These are phyloP conservation scores for Cymbopogon citratus DNA, from an alignment of 176 grass and related monocot species.

Conservation along the genomic window DNA sequence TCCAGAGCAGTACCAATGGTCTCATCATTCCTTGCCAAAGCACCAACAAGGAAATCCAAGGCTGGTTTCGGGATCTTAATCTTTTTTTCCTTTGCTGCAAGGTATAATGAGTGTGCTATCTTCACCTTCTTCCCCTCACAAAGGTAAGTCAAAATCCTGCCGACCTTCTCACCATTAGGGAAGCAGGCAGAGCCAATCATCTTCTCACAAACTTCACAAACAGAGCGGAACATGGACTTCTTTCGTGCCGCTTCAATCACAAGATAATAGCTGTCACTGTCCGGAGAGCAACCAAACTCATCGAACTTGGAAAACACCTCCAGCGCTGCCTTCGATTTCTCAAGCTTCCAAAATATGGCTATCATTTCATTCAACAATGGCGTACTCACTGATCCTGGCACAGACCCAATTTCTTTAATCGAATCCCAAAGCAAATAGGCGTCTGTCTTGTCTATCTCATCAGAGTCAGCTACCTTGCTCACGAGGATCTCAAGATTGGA, in stretches of 20 bases:
- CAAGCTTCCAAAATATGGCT: conserved; percentile 61
- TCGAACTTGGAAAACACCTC: conserved; percentile 77
- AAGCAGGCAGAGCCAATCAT: conserved; percentile 75
- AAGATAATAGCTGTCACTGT: conserved; percentile 70
- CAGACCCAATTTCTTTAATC: conserved; percentile 65
- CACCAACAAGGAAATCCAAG: conserved; percentile 54
- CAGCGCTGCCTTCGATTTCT: conserved; percentile 56
- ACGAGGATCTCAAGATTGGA: conserved; percentile 52
- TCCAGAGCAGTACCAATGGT: conserved; percentile 49
- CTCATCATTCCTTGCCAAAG: conserved; percentile 64
- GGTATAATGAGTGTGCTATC: conserved; percentile 56
- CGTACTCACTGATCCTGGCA: conserved; percentile 47
- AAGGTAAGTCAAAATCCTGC: conserved; percentile 50
- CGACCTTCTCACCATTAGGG: conserved; percentile 53
- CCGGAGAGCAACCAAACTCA: conserved; percentile 58
- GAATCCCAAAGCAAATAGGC: conserved; percentile 85
- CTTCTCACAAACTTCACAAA: conserved; percentile 64
- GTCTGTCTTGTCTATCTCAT: conserved; percentile 49
- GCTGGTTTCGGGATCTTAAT: conserved; percentile 27
- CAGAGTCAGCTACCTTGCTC: conserved; percentile 34
- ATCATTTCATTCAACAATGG: conserved; percentile 60
- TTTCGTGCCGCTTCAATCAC: conserved; percentile 66
- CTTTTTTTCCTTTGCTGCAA: conserved; percentile 66
- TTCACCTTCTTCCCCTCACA: conserved; percentile 66
- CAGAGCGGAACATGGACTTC: conserved; percentile 51